phyloP scores from a whole-genome alignment of 129 eudicot species.

The sunflower (Helianthus annuus) region DNA sequence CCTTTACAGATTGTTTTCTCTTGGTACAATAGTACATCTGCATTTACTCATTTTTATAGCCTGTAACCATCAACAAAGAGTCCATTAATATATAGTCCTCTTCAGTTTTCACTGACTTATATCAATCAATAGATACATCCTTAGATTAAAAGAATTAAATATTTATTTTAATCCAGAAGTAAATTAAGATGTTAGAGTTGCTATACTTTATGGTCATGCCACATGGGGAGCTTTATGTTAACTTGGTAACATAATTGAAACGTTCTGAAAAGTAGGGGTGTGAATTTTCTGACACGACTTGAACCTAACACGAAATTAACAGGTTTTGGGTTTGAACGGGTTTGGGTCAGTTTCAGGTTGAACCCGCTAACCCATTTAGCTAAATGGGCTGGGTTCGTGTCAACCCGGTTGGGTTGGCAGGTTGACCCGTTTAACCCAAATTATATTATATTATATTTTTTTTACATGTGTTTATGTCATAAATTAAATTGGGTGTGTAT shows the following conservation, averaged over 20 bases:
- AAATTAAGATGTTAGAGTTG: neutral
- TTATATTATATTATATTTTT: too few species aligned
- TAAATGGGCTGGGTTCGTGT: too few species aligned
- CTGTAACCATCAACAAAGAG: conserved; percentile 12
- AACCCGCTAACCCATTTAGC: too few species aligned
- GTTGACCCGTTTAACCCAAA: too few species aligned
- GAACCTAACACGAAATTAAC: too few species aligned
- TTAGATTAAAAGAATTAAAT: conserved; percentile 14
- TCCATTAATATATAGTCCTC: conserved; percentile 11
- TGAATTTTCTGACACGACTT: too few species aligned
- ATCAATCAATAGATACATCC: conserved; percentile 8
- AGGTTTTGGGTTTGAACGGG: too few species aligned
- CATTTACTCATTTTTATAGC: conserved; percentile 21
- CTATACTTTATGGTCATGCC: conserved; percentile 14
- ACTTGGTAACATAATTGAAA: conserved; percentile 1
- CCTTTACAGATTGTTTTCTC: conserved; percentile 18
- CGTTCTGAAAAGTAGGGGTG: neutral
- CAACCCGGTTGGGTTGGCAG: too few species aligned
- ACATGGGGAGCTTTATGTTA: conserved; percentile 2
- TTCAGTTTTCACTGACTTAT: conserved; percentile 13
- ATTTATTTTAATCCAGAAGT: neutral
- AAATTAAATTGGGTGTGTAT: too few species aligned
- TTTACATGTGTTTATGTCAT: too few species aligned
- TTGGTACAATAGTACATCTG: conserved; percentile 32
- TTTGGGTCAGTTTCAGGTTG: too few species aligned